Evolutionary conservation across 305 asterid genomes (phyloP).

Genomic region (Fraxinus latifolia): DNA sequence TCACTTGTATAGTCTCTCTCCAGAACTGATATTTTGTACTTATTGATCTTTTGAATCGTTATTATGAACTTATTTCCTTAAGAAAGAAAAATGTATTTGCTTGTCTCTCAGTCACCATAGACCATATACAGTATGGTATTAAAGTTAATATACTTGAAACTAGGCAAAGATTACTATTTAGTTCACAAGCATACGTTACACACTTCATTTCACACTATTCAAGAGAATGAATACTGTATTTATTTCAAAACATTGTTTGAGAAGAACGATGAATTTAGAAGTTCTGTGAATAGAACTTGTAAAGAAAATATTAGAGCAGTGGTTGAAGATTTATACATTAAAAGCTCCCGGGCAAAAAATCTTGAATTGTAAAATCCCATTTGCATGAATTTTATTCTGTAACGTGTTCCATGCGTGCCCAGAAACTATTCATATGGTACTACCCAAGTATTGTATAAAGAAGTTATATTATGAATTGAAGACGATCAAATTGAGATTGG

Average conservation of each 20-base stretch:
- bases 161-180: neutral
- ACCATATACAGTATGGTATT: neutral
- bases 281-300: neutral
- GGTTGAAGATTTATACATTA: neutral
- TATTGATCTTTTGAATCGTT: neutral
- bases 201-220: neutral
- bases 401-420: neutral
- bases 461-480: neutral
- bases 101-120: neutral
- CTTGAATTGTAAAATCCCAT: neutral
- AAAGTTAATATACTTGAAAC: neutral
- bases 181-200: neutral
- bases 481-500: neutral
- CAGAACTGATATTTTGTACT: neutral
- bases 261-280: neutral
- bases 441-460: neutral
- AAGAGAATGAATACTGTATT: neutral
- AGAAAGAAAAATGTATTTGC: neutral
- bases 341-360: neutral
- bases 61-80: neutral
- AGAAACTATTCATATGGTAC: neutral
- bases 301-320: neutral
- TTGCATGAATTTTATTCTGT: neutral
- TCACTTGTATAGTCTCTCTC: neutral
- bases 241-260: neutral